These are phyloP conservation scores for Monosporozyma aerobia DNA, from an alignment of 805 yeast genomes.

Conservation along the genomic window DNA sequence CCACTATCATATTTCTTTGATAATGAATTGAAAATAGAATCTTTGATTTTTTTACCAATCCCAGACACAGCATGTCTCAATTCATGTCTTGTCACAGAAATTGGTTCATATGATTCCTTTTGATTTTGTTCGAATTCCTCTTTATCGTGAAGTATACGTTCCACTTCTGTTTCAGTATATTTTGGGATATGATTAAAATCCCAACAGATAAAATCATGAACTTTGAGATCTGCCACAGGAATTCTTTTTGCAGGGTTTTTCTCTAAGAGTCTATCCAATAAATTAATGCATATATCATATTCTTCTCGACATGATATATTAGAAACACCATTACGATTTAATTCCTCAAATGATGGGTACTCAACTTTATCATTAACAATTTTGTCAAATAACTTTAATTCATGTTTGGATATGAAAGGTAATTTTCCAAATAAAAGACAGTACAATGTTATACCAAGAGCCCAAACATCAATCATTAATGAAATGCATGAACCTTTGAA, in stretches of 20 bases:
- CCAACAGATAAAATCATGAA: slow-evolving; percentile 58
- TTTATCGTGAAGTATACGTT: slow-evolving; percentile 14
- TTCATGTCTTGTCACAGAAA: slow-evolving; percentile 58
- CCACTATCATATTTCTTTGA: slow-evolving; percentile 4
- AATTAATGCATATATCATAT: slow-evolving; percentile 40
- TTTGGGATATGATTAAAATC: slow-evolving; percentile 28
- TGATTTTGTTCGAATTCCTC: slow-evolving; percentile 20
- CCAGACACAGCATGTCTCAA: slow-evolving; percentile 73
- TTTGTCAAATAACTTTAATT: slow-evolving; percentile 57
- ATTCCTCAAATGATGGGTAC: slow-evolving; percentile 41
- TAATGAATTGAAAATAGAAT: slow-evolving; percentile 12
- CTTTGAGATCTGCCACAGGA: slow-evolving; percentile 62
- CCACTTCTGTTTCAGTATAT: slow-evolving; percentile 10
- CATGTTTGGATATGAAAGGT: slow-evolving; percentile 84
- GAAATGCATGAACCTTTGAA: slow-evolving; percentile 48
- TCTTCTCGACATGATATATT: slow-evolving; percentile 37
- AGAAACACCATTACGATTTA: slow-evolving; percentile 28
- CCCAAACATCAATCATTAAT: slow-evolving; percentile 94
- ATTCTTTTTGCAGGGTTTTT: slow-evolving; percentile 67
- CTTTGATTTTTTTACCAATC: slow-evolving; percentile 57
- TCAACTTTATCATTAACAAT: slow-evolving; percentile 55
- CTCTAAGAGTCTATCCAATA: slow-evolving; percentile 51
- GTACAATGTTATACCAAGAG: slow-evolving; percentile 84
- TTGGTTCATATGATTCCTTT: slow-evolving; percentile 32
- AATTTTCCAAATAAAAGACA: slow-evolving; percentile 83